Evolutionary conservation across 441 rosid genomes (phyloP), one percentile per base, ranked within the genome.

Genomic region (Populus trichocarpa): DNA sequence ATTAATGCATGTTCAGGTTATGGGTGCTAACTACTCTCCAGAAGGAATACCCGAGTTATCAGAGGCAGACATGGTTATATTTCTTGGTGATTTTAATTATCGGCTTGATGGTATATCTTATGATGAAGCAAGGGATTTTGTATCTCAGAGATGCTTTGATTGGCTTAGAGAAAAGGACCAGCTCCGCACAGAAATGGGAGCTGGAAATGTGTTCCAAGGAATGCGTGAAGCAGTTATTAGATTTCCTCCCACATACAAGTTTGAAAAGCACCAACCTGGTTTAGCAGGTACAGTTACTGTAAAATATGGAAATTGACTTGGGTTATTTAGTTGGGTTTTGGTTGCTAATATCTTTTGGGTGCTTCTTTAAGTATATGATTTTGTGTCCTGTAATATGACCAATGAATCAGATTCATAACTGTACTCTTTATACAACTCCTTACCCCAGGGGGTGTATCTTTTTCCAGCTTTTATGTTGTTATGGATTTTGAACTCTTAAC

Each of bases 111-210:
- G 93, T 69, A 97, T 97, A 82, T 90, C 99, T 75, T 97, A 93
- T 76, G 99, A 97, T 81, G 99, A 97, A 89, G 99, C 99, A 74
- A 86, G 99, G 85, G 99, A 97, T 83, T 95, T 95, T 76, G 93
- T 97, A 71, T 95, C 99, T 20, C 99, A 95, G 83, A 93, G 99
- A 86, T 86, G 95, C 87, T 95, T 95, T 67, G 99, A 97, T 81
- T 95, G 99, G 99, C 98, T 95, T 74, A 91, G 97, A 91, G 98
- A 95, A 86, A 93, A 84, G 80, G 98, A 97, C 88, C 99, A 97
- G 85, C 97, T 95, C 57, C 87, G 96, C 66, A 91, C 92, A 81
- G 99, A 95, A 87, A 95, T 97, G 99, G 90, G 89, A 87, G 92
- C 91, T 65, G 99, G 99, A 77, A 93, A 85, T 83, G 99, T 95